Percentiles rank a stretch among this genome's conserved stretches.
These are phyloP conservation scores for Williopsis jadinii DNA, from an alignment of 1,139 yeast genomes.

Conservation along the genomic window DNA sequence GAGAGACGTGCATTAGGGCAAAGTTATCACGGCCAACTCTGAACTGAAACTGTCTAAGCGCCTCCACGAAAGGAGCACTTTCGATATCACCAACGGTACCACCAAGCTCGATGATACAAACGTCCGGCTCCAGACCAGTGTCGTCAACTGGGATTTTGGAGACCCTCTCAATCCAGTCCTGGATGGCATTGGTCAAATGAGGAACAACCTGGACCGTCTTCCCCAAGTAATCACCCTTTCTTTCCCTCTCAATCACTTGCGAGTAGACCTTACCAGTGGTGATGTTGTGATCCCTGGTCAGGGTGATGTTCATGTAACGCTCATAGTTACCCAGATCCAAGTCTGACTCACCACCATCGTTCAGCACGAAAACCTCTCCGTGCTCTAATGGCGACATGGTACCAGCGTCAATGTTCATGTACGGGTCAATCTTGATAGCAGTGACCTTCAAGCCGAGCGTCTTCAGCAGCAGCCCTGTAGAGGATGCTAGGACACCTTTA, in stretches of 20 bases:
- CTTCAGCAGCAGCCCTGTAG: slow-evolving; percentile 91
- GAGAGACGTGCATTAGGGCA: slow-evolving; percentile 92
- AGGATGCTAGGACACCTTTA: slow-evolving; percentile 91
- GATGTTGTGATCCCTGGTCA: slow-evolving; percentile 90
- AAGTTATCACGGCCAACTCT: slow-evolving; percentile 92
- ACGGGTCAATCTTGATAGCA: slow-evolving; percentile 96
- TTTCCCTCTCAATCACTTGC: slow-evolving; percentile 88
- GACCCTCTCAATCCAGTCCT: slow-evolving; percentile 96
- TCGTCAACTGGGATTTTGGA: slow-evolving; percentile 90
- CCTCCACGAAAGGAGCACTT: slow-evolving; percentile 98
- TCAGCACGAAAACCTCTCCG: slow-evolving; percentile 95
- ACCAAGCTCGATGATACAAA: slow-evolving; percentile 94
- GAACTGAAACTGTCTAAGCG: slow-evolving; percentile 96
- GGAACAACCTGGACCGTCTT: slow-evolving; percentile 99
- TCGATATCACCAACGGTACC: slow-evolving; percentile 99
- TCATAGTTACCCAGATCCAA: slow-evolving; percentile 97
- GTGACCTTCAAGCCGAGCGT: slow-evolving; percentile 93
- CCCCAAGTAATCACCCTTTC: slow-evolving; percentile 96
- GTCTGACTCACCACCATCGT: slow-evolving; percentile 99
- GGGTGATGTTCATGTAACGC: slow-evolving; percentile 87
- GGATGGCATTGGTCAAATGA: slow-evolving; percentile 93
- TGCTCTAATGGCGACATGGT: slow-evolving; percentile 99
- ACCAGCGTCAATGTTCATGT: slow-evolving; percentile 98
- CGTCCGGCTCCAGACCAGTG: slow-evolving; percentile 81
- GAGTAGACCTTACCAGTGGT: slow-evolving; percentile 97